Conservation (phyloP, 2,329 filamentous ascomycete genomes). For the Lachnellula suecica region DNA sequence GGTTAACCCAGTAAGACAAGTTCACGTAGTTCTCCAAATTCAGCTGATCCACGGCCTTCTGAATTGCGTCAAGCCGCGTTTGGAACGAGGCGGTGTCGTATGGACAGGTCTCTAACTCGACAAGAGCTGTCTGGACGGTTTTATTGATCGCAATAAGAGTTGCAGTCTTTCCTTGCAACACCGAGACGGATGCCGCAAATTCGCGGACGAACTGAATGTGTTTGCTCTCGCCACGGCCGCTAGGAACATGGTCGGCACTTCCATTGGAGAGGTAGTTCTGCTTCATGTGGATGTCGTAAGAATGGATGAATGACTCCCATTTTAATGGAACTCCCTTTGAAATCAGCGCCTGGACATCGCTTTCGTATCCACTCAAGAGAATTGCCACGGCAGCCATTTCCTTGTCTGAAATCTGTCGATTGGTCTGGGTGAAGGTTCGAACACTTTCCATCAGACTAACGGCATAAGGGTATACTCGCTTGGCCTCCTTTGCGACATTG, state of each 20-base stretch:
- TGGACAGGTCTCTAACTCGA: constrained; percentile 79
- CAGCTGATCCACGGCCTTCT: constrained; percentile 91
- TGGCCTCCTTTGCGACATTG: constrained; percentile 97
- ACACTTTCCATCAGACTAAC: constrained; percentile 99
- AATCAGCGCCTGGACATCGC: constrained; percentile 82
- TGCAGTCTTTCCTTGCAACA: constrained; percentile 84
- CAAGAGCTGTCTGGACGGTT: constrained; percentile 77
- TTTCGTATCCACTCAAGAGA: constrained; percentile 85
- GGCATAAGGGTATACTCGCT: constrained; percentile 95
- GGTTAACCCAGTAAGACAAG: constrained; percentile 82
- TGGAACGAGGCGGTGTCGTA: constrained; percentile 82
- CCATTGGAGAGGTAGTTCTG: constrained; percentile 58
- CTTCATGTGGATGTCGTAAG: constrained; percentile 85
- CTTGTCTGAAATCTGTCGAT: constrained; percentile 76
- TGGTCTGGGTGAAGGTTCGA: constrained; percentile 87
- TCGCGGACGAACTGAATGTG: constrained; percentile 96
- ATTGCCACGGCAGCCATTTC: constrained; percentile 86
- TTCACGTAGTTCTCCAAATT: constrained; percentile 97
- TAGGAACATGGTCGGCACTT: constrained; percentile 55
- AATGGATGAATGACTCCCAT: constrained; percentile 98
- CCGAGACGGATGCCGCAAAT: constrained; percentile 82
- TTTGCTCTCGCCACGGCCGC: constrained; percentile 74
- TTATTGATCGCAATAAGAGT: constrained; percentile 76
- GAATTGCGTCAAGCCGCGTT: constrained; percentile 77
- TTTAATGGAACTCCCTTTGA: constrained; percentile 84